Percentiles rank a stretch among this genome's conserved stretches.
Evolutionary conservation across 2,329 filamentous ascomycete genomes (phyloP).

Genomic region (Aspergillus spinulosporus): DNA sequence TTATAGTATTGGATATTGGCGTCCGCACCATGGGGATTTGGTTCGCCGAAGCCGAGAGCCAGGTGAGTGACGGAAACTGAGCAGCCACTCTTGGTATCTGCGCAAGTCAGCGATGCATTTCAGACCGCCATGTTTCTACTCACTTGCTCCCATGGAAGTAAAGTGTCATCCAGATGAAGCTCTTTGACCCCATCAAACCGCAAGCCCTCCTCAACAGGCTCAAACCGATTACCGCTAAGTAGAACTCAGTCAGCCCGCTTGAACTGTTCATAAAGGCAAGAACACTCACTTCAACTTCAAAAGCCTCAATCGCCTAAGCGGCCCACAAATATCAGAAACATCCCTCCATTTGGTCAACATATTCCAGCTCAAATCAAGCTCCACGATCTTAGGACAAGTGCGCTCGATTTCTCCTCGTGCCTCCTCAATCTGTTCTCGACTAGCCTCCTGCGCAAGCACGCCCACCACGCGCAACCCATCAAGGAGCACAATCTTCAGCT

Average conservation of each 20-base stretch:
- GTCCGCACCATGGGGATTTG: slow-evolving; percentile 34
- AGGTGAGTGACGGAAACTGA: slow-evolving; percentile 39
- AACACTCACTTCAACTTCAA: slow-evolving; percentile 69
- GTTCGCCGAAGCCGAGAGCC: slow-evolving; percentile 38
- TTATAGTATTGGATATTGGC: slow-evolving; percentile 40
- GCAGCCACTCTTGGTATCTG: slow-evolving; percentile 38
- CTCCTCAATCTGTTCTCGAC: slow-evolving; percentile 24
- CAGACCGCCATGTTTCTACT: slow-evolving; percentile 27
- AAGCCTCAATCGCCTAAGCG: slow-evolving; percentile 64
- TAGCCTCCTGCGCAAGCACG: slow-evolving; percentile 29
- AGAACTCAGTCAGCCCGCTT: slow-evolving; percentile 19
- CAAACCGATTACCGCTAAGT: slow-evolving; percentile 69
- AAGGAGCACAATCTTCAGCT: slow-evolving; percentile 77
- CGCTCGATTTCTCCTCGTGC: slow-evolving; percentile 53
- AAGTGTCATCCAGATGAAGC: slow-evolving; percentile 66
- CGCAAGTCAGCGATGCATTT: slow-evolving; percentile 16
- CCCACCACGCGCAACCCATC: slow-evolving; percentile 68
- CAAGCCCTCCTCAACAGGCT: slow-evolving; percentile 40
- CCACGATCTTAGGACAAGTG: slow-evolving; percentile 60
- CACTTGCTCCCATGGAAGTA: slow-evolving; percentile 67
- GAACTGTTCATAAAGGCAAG: neutral
- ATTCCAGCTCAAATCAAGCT: slow-evolving; percentile 85
- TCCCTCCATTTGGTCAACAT: slow-evolving; percentile 68
- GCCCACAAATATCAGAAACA: slow-evolving; percentile 68
- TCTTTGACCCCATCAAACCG: slow-evolving; percentile 57